Evolutionary conservation across 108 stramenopile species (phyloP), one percentile per base, ranked within the genome.

Genomic region (Fragilariopsis cylindrus): DNA sequence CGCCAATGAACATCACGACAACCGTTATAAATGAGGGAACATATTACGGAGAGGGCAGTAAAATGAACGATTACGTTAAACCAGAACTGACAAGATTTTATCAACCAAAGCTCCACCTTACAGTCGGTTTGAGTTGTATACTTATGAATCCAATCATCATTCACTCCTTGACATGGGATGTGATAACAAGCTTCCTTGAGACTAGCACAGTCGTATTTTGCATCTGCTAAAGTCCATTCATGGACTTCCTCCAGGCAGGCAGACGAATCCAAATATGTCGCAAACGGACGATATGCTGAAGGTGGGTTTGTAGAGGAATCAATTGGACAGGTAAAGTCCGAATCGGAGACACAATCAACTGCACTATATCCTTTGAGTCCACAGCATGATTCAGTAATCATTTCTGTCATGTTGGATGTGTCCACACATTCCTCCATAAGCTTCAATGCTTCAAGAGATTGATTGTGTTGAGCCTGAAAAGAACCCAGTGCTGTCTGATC

Each of bases 21-120:
- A 3, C 83, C 83, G 6, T 76, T 48, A 68, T 79, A 84, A n/a
- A 77, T 46, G 30, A 84, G 64, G 15, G 78, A 65, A 30, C 75
- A 72, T 7, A 60, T 75, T 21, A 75, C 44, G 52, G 76, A 72
- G 39, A 84, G 42, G 12, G 70, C 55, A 19, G 73, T 18, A 15
- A 54, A 71, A 41, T 83, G 78, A 49, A 72, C 72, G 6, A 77
- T 30, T 4, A 65, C 75, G 11, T 66, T 19, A 19, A 76, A 44
- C 21, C 76, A 48, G 60, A 84, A 74, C 4, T 49, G 52, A 21
- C 76, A 69, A 8, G 76, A 66, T 39, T 76, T 18, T 43, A 84
- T 47, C 11, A 65, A 62, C 43, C 76, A 84, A 11, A 80, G 68
- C 66, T 84, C 79, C 7, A 79, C 65, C 49, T 76, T 48, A 57